A percentile compares a stretch with the other conserved stretches of the same genome.
Conservation (phyloP, 2,329 filamentous ascomycete species). For the Talaromyces sp. region DNA sequence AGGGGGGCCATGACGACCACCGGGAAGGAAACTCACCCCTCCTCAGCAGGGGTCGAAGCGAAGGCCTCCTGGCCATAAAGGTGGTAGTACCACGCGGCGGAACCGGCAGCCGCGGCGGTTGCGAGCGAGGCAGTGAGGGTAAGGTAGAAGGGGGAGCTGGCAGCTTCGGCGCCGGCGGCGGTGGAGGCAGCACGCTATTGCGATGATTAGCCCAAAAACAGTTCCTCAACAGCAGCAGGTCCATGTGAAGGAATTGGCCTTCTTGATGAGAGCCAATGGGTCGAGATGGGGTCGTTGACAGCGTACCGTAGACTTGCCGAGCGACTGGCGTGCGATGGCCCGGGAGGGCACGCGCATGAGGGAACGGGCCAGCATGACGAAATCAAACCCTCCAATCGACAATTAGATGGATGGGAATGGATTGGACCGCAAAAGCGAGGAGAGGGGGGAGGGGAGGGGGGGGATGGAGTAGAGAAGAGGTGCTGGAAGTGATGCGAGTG, state of each 20-base stretch:
- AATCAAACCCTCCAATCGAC: slow-evolving; percentile 42
- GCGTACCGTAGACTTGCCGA: slow-evolving; percentile 76
- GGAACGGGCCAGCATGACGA: slow-evolving; percentile 87
- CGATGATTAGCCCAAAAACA: slow-evolving; percentile 34
- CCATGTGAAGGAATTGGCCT: slow-evolving; percentile 32
- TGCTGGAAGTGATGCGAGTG: slow-evolving; percentile 35
- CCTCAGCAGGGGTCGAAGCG: slow-evolving; percentile 91
- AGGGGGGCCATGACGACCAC: slow-evolving; percentile 13
- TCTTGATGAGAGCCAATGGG: slow-evolving; percentile 32
- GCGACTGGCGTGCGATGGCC: slow-evolving; percentile 74
- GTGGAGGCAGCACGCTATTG: slow-evolving; percentile 69
- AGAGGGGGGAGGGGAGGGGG: slow-evolving; percentile 29
- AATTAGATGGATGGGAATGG: slow-evolving; percentile 28
- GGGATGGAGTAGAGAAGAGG: slow-evolving; percentile 27
- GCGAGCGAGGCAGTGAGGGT: slow-evolving; percentile 86
- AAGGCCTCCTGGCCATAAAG: slow-evolving; percentile 86
- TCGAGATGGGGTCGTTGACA: slow-evolving; percentile 40
- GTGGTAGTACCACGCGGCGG: slow-evolving; percentile 96
- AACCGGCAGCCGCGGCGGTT: slow-evolving; percentile 82
- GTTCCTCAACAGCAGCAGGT: slow-evolving; percentile 32
- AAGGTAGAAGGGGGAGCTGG: slow-evolving; percentile 76
- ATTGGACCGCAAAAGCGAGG: slow-evolving; percentile 35
- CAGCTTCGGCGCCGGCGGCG: slow-evolving; percentile 67
- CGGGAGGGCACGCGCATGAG: slow-evolving; percentile 84
- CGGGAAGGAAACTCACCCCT: slow-evolving; percentile 75